Evolutionary conservation across 148 eudicot genomes (phyloP).

Genomic region (Limonium bicolor): DNA sequence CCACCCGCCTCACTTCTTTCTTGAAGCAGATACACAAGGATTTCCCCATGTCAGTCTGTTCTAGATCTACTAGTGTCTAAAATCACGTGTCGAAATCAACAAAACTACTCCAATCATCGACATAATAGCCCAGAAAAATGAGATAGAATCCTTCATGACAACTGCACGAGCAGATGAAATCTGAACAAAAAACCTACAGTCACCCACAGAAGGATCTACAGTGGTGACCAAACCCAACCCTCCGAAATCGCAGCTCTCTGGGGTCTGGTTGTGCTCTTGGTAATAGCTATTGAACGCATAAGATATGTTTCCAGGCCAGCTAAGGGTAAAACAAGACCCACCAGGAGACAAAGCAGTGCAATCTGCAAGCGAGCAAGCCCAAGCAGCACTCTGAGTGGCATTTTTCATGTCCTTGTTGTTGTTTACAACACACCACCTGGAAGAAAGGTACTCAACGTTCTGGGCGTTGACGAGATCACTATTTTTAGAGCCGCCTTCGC

Average conservation of each 20-base stretch:
- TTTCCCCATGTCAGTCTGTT: too few species aligned
- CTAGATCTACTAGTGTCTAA: too few species aligned
- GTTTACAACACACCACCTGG: constrained; percentile 82
- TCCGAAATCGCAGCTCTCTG: constrained; percentile 61
- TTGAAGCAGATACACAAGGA: too few species aligned
- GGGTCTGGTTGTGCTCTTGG: constrained; percentile 67
- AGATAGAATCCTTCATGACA: constrained; percentile 7
- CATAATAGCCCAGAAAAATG: constrained; percentile 15
- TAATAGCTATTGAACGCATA: constrained; percentile 84
- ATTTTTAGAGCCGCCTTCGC: constrained; percentile 31
- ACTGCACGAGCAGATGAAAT: constrained; percentile 27
- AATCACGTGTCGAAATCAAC: too few species aligned
- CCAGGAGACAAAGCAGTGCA: constrained; percentile 54
- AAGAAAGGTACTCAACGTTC: constrained; percentile 51
- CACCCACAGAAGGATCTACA: constrained; percentile 64
- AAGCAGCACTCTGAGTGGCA: constrained; percentile 30
- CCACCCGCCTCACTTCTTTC: too few species aligned
- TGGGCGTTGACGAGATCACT: constrained; percentile 51
- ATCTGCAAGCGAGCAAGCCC: constrained; percentile 59
- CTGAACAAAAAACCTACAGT: constrained; percentile 57
- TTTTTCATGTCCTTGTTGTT: constrained; percentile 55
- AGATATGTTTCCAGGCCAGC: constrained; percentile 71
- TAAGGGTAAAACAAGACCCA: constrained; percentile 68
- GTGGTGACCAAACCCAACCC: constrained; percentile 85
- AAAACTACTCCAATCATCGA: too few species aligned